Base-by-base conservation (phyloP, 179 eudicot genomes). In the Vitellaria paradoxa region DNA sequence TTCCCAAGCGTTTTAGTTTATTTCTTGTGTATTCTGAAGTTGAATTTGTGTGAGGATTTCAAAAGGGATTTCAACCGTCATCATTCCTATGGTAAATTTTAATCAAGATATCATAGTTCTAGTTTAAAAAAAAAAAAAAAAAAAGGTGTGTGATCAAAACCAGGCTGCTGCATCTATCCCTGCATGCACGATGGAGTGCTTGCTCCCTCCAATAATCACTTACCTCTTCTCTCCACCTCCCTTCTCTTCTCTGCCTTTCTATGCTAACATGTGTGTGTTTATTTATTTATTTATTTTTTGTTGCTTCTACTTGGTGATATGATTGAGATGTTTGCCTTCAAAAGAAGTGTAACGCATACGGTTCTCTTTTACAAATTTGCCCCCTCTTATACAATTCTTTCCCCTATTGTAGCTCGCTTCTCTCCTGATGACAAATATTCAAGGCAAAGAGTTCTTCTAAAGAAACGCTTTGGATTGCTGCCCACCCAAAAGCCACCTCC, bases 381-480 rank as follows among this genome's bases (percentile, higher is more conserved):
- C 12, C 42, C 13, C 18, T 2, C 45, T 50, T 21, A 11, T 72
- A 23, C 21, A 0, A 60, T 23, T 70, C 57, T 71, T 9, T 1
- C 12, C 42, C 13, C 18, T 2, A 50, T 12, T 84, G 84, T 89
- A 96, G 99, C 99, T 80, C 99, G 99, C 4, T 96, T 96, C 81
- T 96, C 99, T 6, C 99, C 99, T 0, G 99, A 96, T 84, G 99
- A 96, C 83, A 96, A 96, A 78, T 93, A 80, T 85, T 90, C 99
- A 1, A 87, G 97, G 86, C 96, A 96, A 75, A 91, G 99, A 84
- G 90, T 93, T 81, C 87, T 92, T 70, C 72, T 96, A 77, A 96
- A 96, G 96, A 93, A 93, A 86, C 89, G 99, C 0, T 96, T 96
- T 70, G 98, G 98, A 52, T 85, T 96, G 77, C 87, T 96, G 78